Percentiles rank a stretch among this genome's conserved stretches.
phyloP scores from a whole-genome alignment of 345 rosid species.

The Populus alba region DNA sequence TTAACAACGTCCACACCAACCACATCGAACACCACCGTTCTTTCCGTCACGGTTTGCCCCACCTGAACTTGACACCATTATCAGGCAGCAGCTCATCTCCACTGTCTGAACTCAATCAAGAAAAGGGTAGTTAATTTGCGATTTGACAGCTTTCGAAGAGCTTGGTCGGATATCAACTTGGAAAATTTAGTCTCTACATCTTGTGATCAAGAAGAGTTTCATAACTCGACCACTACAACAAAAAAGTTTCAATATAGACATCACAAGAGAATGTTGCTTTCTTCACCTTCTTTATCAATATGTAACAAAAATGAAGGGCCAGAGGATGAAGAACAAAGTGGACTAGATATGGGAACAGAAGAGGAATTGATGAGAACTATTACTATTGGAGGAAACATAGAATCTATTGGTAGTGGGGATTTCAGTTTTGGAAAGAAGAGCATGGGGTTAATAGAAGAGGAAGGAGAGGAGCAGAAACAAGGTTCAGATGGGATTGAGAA shows the following conservation, averaged over 20 bases:
- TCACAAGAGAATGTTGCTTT: slow-evolving; percentile 44
- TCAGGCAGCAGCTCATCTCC: slow-evolving; percentile 21
- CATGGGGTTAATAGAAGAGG: slow-evolving; percentile 44
- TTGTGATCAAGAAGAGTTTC: slow-evolving; percentile 22
- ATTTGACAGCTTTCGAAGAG: slow-evolving; percentile 23
- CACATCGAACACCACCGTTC: background rate
- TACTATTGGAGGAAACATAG: slow-evolving; percentile 44
- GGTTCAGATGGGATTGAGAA: slow-evolving; percentile 4
- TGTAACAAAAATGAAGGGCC: slow-evolving; percentile 31
- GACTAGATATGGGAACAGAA: slow-evolving; percentile 12
- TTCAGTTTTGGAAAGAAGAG: slow-evolving; percentile 46
- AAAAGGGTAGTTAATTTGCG: background rate
- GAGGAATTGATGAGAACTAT: slow-evolving; percentile 36
- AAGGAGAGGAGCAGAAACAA: slow-evolving; percentile 28
- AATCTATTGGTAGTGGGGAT: slow-evolving; percentile 28
- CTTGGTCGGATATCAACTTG: slow-evolving; percentile 33
- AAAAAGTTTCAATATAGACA: slow-evolving; percentile 9
- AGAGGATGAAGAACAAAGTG: slow-evolving; percentile 22
- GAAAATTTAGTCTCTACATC: slow-evolving; percentile 15
- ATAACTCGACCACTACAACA: slow-evolving; percentile 6
- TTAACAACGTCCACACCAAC: background rate
- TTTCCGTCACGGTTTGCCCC: background rate
- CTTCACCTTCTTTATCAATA: slow-evolving; percentile 54
- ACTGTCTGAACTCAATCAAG: slow-evolving; percentile 13
- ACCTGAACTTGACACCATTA: slow-evolving; percentile 9